Base-by-base conservation (phyloP, 352 stramenopile genomes). In the Phytophthora sp. region DNA sequence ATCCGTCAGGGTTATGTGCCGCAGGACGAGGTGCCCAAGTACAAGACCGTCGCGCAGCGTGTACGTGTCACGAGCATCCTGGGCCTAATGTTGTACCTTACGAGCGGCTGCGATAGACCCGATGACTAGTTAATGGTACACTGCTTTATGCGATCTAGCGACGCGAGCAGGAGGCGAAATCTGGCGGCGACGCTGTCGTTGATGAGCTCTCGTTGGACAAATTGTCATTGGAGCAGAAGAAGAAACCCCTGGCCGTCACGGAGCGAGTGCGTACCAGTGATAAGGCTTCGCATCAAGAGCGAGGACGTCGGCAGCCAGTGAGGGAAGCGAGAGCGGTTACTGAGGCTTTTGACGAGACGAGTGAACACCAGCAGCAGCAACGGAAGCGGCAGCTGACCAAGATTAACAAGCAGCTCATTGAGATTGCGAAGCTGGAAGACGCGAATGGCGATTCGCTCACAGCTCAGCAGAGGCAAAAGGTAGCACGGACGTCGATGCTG, bases 1-100 rank as follows among this genome's bases (percentile, higher is more conserved):
- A 90, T 96, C 61, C 88, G 88, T 29, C 65, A 89, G 66, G 86
- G 86, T 53, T 94, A 93, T 63, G 72, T 93, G 41, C 84, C 84
- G 44, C 86, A 93, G 68, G 88, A 96, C 53, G 88, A 96, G 63
- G 73, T 91, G 49, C 79, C 82, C 51, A 84, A 84, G 49, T 95
- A 95, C 73, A 89, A 91, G 60, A 88, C 85, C 26, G 63, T 89
- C 35, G 83, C 68, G 26, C 80, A 91, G 38, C 80, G 87, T 13
- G 82, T 84, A 63, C 51, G 70, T n/a, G n/a, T n/a, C n/a, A n/a
- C n/a, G n/a, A n/a, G n/a, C 9, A 9, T 21, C 20, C 13, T 50
- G 31, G 23, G 23, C 2, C 38, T 7, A 21, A 12, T 59, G 30
- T 54, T 46, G 21, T 33, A 12, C 3, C 41, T 51, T 26, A 30